phyloP scores from a whole-genome alignment of 1,284 basidiomycete species.

The Sanguinoderma infundibulare region DNA sequence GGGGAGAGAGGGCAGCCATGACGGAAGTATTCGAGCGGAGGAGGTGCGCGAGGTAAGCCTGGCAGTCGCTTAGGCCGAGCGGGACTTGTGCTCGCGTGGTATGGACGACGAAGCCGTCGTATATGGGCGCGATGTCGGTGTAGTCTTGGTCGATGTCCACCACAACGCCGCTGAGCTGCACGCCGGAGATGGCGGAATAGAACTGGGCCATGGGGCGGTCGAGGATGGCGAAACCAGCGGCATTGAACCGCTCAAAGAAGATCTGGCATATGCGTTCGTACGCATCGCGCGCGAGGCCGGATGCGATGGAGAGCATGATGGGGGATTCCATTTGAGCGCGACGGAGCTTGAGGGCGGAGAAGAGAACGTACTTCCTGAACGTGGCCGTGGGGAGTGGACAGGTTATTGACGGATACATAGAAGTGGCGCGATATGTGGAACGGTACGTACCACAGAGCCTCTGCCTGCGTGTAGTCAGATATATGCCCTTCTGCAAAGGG shows the following conservation, averaged over 20 bases:
- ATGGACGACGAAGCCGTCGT: slow-evolving; percentile 76
- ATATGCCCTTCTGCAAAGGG: slow-evolving; percentile 83
- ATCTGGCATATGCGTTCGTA: slow-evolving; percentile 83
- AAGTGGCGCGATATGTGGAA: neutral
- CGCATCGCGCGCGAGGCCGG: slow-evolving; percentile 73
- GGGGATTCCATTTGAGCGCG: slow-evolving; percentile 89
- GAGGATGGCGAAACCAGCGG: slow-evolving; percentile 83
- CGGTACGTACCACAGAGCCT: slow-evolving; percentile 82
- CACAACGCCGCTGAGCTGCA: slow-evolving; percentile 78
- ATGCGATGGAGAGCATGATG: slow-evolving; percentile 74
- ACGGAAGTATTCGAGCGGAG: slow-evolving; percentile 70
- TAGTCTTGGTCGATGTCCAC: slow-evolving; percentile 83
- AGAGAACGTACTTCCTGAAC: slow-evolving; percentile 85
- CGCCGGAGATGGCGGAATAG: slow-evolving; percentile 66
- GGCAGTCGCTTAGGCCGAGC: slow-evolving; percentile 78
- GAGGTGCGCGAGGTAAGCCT: slow-evolving; percentile 75
- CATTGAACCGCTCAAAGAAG: slow-evolving; percentile 97
- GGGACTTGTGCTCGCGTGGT: slow-evolving; percentile 61
- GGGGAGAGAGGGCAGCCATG: slow-evolving; percentile 63
- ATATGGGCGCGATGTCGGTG: slow-evolving; percentile 81
- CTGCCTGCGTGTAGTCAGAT: slow-evolving; percentile 88
- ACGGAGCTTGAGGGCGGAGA: slow-evolving; percentile 76
- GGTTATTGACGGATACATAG: neutral
- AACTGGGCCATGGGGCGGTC: slow-evolving; percentile 87
- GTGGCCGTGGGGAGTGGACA: neutral